Conservation (phyloP, 2,329 filamentous ascomycete genomes). For the Kalaharituber pfeilii region DNA sequence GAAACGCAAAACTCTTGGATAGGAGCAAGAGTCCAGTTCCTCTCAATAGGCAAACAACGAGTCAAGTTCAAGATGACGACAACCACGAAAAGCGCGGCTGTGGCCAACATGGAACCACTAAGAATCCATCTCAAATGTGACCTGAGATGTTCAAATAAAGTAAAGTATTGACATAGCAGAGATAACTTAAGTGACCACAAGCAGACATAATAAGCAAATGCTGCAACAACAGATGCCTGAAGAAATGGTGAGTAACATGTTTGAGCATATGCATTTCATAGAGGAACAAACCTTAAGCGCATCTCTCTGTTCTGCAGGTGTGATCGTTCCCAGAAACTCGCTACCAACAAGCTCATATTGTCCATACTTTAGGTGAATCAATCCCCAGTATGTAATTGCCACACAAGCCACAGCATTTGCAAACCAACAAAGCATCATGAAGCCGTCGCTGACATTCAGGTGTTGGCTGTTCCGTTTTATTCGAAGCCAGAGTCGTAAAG, state of each 20-base stretch:
- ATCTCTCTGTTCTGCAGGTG: background rate
- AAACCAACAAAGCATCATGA: background rate
- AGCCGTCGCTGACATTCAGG: background rate
- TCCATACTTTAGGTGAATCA: background rate
- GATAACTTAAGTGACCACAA: background rate
- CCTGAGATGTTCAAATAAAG: background rate
- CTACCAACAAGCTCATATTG: background rate
- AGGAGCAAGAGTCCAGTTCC: background rate
- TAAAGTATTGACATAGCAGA: background rate
- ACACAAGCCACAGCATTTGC: background rate
- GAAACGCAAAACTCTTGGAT: background rate
- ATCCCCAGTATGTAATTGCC: background rate
- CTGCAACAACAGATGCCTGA: background rate
- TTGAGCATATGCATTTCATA: background rate
- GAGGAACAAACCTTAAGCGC: background rate
- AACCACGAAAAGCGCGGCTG: background rate
- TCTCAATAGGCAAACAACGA: background rate
- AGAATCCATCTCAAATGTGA: background rate
- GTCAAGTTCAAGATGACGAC: background rate
- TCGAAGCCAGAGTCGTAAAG: background rate
- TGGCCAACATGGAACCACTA: background rate
- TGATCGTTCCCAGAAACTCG: background rate
- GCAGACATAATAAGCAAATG: slow-evolving; percentile 1
- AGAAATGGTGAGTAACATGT: background rate
- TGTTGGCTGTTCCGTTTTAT: background rate